Conservation (phyloP, 179 eudicot species). For the Nepenthes alata region DNA sequence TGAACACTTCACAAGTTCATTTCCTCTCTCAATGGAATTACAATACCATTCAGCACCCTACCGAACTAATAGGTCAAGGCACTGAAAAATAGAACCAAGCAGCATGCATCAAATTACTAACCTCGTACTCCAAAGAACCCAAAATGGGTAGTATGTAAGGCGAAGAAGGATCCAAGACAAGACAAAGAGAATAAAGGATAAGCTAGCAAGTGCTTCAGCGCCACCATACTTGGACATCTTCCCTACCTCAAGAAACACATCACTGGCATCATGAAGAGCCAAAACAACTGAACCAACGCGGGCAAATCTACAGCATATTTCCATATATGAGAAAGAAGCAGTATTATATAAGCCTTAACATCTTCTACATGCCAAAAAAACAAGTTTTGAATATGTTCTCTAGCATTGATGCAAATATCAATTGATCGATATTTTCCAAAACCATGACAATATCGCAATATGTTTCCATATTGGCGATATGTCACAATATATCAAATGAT, state of each 20-base stretch:
- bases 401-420: too few species aligned
- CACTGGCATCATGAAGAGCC: constrained; percentile 95
- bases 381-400: too few species aligned
- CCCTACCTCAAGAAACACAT: constrained; percentile 86
- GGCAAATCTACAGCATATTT: constrained; percentile 36
- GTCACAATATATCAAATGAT: too few species aligned
- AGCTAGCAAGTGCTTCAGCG: constrained; percentile 68
- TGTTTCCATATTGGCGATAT: too few species aligned
- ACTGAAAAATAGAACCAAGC: neutral
- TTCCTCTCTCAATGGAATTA: too few species aligned
- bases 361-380: too few species aligned
- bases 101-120: constrained; percentile 10
- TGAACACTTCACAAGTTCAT: too few species aligned
- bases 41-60: too few species aligned
- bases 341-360: neutral
- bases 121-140: constrained; percentile 98
- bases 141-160: constrained; percentile 80
- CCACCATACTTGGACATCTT: constrained; percentile 94
- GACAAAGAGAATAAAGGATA: constrained; percentile 63
- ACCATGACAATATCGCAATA: too few species aligned
- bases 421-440: too few species aligned
- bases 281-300: constrained; percentile 82
- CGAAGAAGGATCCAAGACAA: constrained; percentile 81
- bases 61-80: too few species aligned
- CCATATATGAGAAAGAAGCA: neutral